Evolutionary conservation across 108 stramenopile genomes (phyloP), one percentile per base, ranked within the genome.

Genomic region (Discostella stelligeroides): DNA sequence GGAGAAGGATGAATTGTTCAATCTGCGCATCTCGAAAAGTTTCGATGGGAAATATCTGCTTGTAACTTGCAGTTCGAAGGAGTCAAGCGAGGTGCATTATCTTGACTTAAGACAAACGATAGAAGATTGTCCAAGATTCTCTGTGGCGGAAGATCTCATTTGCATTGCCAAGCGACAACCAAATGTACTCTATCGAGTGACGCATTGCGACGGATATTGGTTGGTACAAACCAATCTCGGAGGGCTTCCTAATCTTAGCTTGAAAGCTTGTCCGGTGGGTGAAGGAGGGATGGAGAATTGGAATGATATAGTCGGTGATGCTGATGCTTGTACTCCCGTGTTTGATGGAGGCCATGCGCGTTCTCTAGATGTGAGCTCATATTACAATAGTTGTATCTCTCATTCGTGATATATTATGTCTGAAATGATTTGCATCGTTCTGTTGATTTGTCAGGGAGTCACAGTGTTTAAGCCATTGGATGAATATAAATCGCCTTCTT

Each of bases 51-150:
- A 81, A 51, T 88, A 87, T 49, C 46, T 91, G 12, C 66, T 87
- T 14, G 74, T 86, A 39, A 83, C 77, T n/a, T 54, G 79, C 40
- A 73, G 69, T 5, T 86, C 87, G 47, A 88, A 77, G 69, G 96
- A 96, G 70, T 92, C 98, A 1, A 82, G 85, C 28, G 97, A 98
- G 72, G 67, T 85, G 1, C 85, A 87, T 73, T 95, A 79, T 67
- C 54, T 93, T 0, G 79, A 86, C 25, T 75, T 88, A 59, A 41
- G 27, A 28, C 49, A 13, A 18, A 18, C 27, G 15, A 62, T 48
- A 7, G 58, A 46, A 24, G 24, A 38, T 27, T 0, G 53, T 27
- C 24, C 0, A 28, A 27, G 27, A 55, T 11, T 10, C 10, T 28
- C 53, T 14, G 12, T 7, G 18, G 38, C 30, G 7, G 64, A 29